Conservation (phyloP, 371 early-diverging fungal species). For the Phascolomyces articulosus region DNA sequence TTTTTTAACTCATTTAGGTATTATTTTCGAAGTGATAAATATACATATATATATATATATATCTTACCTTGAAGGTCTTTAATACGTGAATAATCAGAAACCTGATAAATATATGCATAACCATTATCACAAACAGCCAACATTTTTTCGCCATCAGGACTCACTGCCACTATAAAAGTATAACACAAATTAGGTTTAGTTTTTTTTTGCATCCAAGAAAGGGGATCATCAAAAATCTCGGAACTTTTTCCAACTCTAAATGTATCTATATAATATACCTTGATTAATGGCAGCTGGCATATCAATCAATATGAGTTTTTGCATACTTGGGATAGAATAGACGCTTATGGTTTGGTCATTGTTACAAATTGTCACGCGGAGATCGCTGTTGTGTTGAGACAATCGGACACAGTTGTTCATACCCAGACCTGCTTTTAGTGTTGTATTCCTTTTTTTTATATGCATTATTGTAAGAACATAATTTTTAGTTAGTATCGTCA, state of each 20-base stretch:
- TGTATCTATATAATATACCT: slow-evolving; percentile 31
- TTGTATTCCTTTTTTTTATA: neutral
- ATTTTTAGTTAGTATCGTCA: too few relatives aligned
- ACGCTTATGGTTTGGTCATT: slow-evolving; percentile 92
- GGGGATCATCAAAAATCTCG: neutral
- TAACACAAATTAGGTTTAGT: slow-evolving; percentile 7
- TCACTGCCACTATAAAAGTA: slow-evolving; percentile 59
- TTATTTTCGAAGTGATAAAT: too few relatives aligned
- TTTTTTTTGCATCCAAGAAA: neutral
- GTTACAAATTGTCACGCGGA: slow-evolving; percentile 76
- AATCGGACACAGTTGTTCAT: slow-evolving; percentile 26
- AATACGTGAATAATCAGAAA: slow-evolving; percentile 23
- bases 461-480: too few relatives aligned
- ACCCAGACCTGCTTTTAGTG: slow-evolving; percentile 19
- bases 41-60: neutral
- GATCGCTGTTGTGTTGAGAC: slow-evolving; percentile 5
- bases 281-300: slow-evolving; percentile 84
- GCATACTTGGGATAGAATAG: slow-evolving; percentile 69
- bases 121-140: slow-evolving; percentile 86
- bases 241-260: slow-evolving; percentile 1
- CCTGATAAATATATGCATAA: slow-evolving; percentile 69
- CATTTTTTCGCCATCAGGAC: slow-evolving; percentile 80
- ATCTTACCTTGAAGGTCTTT: neutral
- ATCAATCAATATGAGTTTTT: slow-evolving; percentile 61
- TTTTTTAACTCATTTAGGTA: too few relatives aligned